Base-by-base conservation (phyloP, 768 basidiomycete genomes). In the Coprinopsis sp. region DNA sequence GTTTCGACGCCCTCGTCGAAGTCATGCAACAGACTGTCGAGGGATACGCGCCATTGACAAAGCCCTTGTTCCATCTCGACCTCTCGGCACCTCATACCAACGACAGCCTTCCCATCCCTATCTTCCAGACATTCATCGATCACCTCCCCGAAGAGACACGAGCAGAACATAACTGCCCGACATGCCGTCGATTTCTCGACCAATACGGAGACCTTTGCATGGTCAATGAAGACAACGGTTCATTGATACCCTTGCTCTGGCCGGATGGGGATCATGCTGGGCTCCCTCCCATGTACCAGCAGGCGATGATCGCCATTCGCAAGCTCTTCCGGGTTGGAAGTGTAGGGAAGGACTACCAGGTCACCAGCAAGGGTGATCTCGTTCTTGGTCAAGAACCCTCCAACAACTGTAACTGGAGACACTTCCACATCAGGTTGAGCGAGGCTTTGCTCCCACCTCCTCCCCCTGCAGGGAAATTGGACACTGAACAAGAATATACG, bases 131-230 rank as follows among this genome's bases (percentile, higher is more conserved):
- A 12, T 30, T 28, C 27, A 6, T 30, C 25, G 24, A 28, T 11
- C 4, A 29, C 27, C 24, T 42, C 40, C 40, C 40, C 11, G 40
- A 8, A 42, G 14, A 14, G 27, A 6, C 5, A 10, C 24, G 40
- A 7, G 5, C 5, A 4, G 4, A 13, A 7, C 14, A 27, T n/a
- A 28, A 10, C 12, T 42, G 40, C 19, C 4, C 6, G 16, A 28
- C 40, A n/a, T 47, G 46, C 29, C 27, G 29, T 31, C 19, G 23
- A 3, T 39, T 33, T 18, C 6, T 47, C 29, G 23, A 30, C 11
- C 8, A 10, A 13, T 47, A 47, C 23, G 46, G 46, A 11, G 19
- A 47, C 23, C 30, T 47, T 3, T 40, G 46, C 23, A 19, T 21
- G 8, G 23, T 47, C 5, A 29, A 30, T 22, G 46, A 47, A 10